Percentiles rank a stretch among this genome's conserved stretches.
Conservation (phyloP, 163 green algal species). For the Smithsoniella earleae region DNA sequence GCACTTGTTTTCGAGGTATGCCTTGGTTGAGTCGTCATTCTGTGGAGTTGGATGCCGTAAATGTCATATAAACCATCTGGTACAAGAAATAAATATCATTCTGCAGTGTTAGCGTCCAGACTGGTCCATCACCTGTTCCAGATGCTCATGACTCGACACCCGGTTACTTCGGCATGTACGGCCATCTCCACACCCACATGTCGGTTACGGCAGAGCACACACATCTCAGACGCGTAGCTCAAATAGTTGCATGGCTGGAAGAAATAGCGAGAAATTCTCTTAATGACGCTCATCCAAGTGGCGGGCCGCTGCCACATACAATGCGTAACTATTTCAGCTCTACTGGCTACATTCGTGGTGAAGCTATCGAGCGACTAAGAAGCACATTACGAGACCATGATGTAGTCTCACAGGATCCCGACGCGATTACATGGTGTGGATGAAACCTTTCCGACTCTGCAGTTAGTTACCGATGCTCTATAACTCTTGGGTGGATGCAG, state of each 20-base stretch:
- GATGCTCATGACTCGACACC: neutral
- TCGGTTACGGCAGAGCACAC: neutral
- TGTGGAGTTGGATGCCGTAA: neutral
- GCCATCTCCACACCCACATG: neutral
- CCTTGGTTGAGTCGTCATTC: neutral
- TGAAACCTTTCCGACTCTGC: neutral
- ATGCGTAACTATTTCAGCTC: neutral
- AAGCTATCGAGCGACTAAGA: constrained; percentile 3
- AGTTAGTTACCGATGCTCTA: neutral
- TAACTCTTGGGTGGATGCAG: too few species aligned
- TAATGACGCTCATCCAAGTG: neutral
- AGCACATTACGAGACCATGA: neutral
- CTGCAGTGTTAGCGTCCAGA: neutral
- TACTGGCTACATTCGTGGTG: constrained; percentile 2
- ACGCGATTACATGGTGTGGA: constrained; percentile 12
- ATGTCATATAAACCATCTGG: too few species aligned
- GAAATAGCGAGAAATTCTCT: neutral
- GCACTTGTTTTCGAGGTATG: constrained; percentile 23
- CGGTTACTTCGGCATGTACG: neutral
- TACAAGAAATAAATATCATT: neutral
- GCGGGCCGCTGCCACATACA: neutral
- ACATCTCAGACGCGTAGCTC: neutral
- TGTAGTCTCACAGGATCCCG: neutral
- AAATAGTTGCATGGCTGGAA: constrained; percentile 2
- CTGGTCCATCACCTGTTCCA: neutral